Percentiles rank a stretch among this genome's conserved stretches.
Conservation (phyloP, 768 basidiomycete species). For the Clathrus columnatus region DNA sequence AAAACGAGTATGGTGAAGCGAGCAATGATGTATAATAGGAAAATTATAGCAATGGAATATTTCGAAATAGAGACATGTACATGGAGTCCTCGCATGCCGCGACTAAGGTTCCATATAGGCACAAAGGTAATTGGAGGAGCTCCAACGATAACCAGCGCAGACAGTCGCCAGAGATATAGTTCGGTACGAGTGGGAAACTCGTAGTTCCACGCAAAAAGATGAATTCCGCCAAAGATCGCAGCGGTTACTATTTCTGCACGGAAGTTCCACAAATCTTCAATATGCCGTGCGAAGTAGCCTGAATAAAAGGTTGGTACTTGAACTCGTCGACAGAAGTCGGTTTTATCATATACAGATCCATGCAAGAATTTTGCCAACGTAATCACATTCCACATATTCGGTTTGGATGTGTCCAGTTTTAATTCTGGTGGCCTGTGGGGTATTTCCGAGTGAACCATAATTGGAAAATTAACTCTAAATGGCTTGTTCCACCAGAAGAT, state of each 20-base stretch:
- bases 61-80: not conserved
- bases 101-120: not conserved
- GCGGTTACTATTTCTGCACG: conserved; percentile 23
- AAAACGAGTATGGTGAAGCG: not conserved
- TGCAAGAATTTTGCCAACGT: not conserved
- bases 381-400: not conserved
- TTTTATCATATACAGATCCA: not conserved
- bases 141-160: conserved; percentile 14
- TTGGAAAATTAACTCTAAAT: conserved; percentile 9
- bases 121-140: too few relatives aligned
- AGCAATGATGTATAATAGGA: not conserved
- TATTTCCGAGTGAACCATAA: conserved; percentile 1
- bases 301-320: not conserved
- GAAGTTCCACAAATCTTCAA: conserved; percentile 21
- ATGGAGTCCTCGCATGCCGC: not conserved
- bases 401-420: not conserved
- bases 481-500: conserved; percentile 1
- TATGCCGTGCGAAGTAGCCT: conserved; percentile 1
- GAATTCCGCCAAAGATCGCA: too few relatives aligned
- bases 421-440: not conserved
- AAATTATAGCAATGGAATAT: not conserved
- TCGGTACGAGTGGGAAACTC: conserved; percentile 19
- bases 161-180: conserved; percentile 20
- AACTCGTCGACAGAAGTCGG: not conserved
- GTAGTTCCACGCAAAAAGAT: too few relatives aligned